Evolutionary conservation across 2,329 filamentous ascomycete genomes (phyloP).

Genomic region (Neonectria coccinea): DNA sequence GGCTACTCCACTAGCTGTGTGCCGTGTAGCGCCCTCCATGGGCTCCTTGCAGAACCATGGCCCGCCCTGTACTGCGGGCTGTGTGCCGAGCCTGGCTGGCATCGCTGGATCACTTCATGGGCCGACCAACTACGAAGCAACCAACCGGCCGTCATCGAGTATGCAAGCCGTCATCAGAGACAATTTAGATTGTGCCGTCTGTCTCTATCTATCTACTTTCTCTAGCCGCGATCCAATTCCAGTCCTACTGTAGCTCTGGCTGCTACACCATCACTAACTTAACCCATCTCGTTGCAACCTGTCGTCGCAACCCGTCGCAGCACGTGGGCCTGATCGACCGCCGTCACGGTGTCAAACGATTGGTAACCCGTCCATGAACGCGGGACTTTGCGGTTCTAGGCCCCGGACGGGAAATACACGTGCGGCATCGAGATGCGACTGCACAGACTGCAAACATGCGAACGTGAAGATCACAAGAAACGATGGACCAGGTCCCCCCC

Average conservation of each 20-base stretch:
- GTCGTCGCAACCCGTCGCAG: constrained; percentile 16
- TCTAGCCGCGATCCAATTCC: not conserved
- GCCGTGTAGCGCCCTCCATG: not conserved
- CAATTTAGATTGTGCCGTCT: too few relatives aligned
- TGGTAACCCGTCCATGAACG: constrained; percentile 23
- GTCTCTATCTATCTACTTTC: too few relatives aligned
- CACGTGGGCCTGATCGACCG: constrained; percentile 36
- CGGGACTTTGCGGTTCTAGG: not conserved
- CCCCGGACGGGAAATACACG: not conserved
- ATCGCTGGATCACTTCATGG: not conserved
- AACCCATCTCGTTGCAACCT: constrained; percentile 12
- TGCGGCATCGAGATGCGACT: not conserved
- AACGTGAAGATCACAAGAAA: not conserved
- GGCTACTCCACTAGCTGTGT: not conserved
- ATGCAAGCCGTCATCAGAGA: not conserved
- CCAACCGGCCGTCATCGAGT: not conserved
- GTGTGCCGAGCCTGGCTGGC: not conserved
- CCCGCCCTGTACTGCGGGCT: not conserved
- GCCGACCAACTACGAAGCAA: not conserved
- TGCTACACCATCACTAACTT: not conserved
- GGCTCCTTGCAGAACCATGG: not conserved
- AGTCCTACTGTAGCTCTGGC: not conserved
- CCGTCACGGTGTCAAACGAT: constrained; percentile 41
- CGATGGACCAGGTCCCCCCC: not conserved
- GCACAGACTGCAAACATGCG: not conserved